Evolutionary conservation across 2,329 filamentous ascomycete species (phyloP), one percentile per base, ranked within the genome.

Genomic region (Phialemoniopsis sp.): DNA sequence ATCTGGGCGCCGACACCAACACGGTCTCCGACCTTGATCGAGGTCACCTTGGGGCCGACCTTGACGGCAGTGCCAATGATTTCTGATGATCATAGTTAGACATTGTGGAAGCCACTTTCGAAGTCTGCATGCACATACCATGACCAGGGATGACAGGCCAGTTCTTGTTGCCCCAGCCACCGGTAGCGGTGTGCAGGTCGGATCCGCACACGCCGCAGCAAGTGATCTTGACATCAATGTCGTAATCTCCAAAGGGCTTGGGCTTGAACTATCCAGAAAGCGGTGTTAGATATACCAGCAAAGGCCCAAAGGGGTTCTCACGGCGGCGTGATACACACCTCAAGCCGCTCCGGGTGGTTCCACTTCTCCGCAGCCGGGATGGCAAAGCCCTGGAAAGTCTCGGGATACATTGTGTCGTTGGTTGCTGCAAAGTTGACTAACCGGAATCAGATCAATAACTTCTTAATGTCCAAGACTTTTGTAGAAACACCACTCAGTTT

Each of bases 161-260:
- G 31, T 73, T 66, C 47, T 80, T 76, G 28, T 64, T 67, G 42
- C 78, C 81, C 82, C 82, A 87, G 45, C 82, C 81, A 46, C 81
- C 80, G 53, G 62, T 80, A 57, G 87, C 74, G 43, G 80, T 87
- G 64, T 87, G 84, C 34, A 85, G 68, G 55, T 89, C 84, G 49
- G 78, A 84, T 50, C 82, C 79, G 59, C 85, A 89, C 38, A 89
- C 73, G 55, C 87, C 86, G 56, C 87, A 91, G 57, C 78, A 82
- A 49, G 89, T 82, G 54, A 95, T 84, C 70, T 90, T 85, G 64
- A 95, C 79, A 59, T 95, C 89, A 53, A 95, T 80, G 58, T 95
- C 89, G 63, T 87, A 77, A 59, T 90, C 87, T 48, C 84, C 87
- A 59, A 94, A 94, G 14, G 86, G 85, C 70, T 94, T 93, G 42